phyloP scores from a whole-genome alignment of 306 rosid genomes.

The Urtica urens region DNA sequence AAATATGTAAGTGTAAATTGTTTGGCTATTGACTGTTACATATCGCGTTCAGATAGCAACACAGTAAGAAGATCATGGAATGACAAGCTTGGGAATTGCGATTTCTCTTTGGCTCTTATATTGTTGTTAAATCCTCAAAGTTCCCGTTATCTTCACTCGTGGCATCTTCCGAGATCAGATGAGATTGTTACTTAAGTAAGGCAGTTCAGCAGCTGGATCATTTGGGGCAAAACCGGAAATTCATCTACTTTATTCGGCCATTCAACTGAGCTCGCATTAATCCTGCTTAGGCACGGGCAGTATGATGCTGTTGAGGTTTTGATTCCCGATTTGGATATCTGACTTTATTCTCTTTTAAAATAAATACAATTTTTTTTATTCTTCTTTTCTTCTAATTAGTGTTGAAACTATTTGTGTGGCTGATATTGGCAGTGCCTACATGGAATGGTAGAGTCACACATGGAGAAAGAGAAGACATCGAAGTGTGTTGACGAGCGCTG shows the following conservation, averaged over 20 bases:
- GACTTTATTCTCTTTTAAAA: neutral
- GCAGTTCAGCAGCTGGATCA: slow-evolving; percentile 74
- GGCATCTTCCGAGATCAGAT: slow-evolving; percentile 35
- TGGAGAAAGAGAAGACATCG: slow-evolving; percentile 69
- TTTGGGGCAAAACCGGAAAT: slow-evolving; percentile 61
- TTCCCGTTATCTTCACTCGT: slow-evolving; percentile 33
- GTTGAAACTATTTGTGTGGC: no score
- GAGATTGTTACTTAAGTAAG: slow-evolving; percentile 32
- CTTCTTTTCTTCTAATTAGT: neutral
- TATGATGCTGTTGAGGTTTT: slow-evolving; percentile 78
- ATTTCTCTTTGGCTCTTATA: slow-evolving; percentile 70
- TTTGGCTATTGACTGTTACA: no score
- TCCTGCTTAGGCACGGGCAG: slow-evolving; percentile 77
- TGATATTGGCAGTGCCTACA: slow-evolving; percentile 51
- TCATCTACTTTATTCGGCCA: slow-evolving; percentile 55
- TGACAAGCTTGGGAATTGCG: slow-evolving; percentile 64
- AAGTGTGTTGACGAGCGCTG: slow-evolving; percentile 81
- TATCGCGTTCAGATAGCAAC: slow-evolving; percentile 47
- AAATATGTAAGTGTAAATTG: no score
- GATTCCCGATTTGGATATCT: slow-evolving; percentile 1
- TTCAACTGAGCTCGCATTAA: slow-evolving; percentile 62
- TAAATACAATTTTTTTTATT: neutral
- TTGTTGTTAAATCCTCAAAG: slow-evolving; percentile 43
- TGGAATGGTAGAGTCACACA: slow-evolving; percentile 54
- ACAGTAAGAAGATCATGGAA: slow-evolving; percentile 49